Evolutionary conservation across 352 stramenopile genomes (phyloP).

Genomic region (Plasmopara halstedii): DNA sequence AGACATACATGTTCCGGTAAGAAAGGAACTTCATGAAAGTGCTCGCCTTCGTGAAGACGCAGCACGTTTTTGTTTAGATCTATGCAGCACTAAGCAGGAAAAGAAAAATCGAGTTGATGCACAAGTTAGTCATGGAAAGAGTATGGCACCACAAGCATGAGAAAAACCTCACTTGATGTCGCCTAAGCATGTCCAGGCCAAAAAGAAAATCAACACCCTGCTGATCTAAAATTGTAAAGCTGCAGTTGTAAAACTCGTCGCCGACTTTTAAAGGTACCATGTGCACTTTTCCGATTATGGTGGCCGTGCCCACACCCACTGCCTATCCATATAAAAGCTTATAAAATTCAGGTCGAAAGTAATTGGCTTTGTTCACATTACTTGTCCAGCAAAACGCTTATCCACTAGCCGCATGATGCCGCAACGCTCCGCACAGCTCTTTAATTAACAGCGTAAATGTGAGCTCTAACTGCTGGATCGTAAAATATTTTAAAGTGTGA

Average conservation of each 20-base stretch:
- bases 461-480: neutral
- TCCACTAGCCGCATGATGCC: constrained; percentile 87
- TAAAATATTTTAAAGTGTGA: neutral
- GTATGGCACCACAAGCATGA: neutral
- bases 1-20: constrained; percentile 73
- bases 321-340: constrained; percentile 34
- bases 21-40: constrained; percentile 77
- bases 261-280: constrained; percentile 89
- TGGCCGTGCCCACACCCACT: constrained; percentile 93
- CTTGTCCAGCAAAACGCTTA: constrained; percentile 83
- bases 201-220: constrained; percentile 97
- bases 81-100: constrained; percentile 82
- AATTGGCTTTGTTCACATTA: constrained; percentile 23
- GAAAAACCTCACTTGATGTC: constrained; percentile 71
- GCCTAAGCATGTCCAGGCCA: constrained; percentile 97
- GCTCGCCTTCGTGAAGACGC: constrained; percentile 58
- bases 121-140: neutral
- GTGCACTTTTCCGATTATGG: constrained; percentile 95
- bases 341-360: constrained; percentile 6
- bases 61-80: constrained; percentile 91
- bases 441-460: too few relatives aligned
- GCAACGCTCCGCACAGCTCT: constrained; percentile 86
- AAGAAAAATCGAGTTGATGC: too few relatives aligned
- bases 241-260: constrained; percentile 88
- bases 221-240: constrained; percentile 90